Conservation (phyloP, 441 rosid species). For the Gossypium davidsonii region DNA sequence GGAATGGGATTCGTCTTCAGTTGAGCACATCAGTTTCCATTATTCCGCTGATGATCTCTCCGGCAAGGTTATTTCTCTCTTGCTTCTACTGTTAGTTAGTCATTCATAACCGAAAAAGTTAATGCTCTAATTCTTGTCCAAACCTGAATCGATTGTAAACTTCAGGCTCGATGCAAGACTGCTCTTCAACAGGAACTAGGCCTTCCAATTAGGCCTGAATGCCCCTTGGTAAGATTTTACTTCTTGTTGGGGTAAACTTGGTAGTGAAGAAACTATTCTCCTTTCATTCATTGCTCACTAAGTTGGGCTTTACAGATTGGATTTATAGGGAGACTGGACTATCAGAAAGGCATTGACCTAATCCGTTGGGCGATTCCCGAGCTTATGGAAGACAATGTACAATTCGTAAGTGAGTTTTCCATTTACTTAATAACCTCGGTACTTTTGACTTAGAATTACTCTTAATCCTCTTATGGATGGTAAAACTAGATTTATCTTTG, state of each 20-base stretch:
- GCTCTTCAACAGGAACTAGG: constrained; percentile 88
- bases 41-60: constrained; percentile 65
- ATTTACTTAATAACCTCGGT: neutral
- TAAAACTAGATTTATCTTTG: no score
- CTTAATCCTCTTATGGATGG: neutral
- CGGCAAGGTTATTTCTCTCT: constrained; percentile 54
- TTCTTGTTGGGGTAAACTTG: neutral
- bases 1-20: constrained; percentile 85
- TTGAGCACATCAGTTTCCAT: constrained; percentile 53
- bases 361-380: constrained; percentile 61
- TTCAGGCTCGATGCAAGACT: constrained; percentile 70
- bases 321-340: constrained; percentile 89
- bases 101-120: neutral
- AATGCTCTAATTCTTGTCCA: constrained; percentile 13
- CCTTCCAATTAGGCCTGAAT: constrained; percentile 70
- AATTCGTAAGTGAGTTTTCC: constrained; percentile 57
- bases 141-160: constrained; percentile 5
- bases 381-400: constrained; percentile 79
- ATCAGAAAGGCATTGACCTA: constrained; percentile 92
- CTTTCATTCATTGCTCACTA: constrained; percentile 13
- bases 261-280: neutral
- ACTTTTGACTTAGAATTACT: neutral
- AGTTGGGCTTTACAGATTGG: constrained; percentile 58
- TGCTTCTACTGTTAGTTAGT: neutral
- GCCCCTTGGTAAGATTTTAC: constrained; percentile 59